phyloP scores from a whole-genome alignment of 129 eudicot species.

The Arctium lappa region DNA sequence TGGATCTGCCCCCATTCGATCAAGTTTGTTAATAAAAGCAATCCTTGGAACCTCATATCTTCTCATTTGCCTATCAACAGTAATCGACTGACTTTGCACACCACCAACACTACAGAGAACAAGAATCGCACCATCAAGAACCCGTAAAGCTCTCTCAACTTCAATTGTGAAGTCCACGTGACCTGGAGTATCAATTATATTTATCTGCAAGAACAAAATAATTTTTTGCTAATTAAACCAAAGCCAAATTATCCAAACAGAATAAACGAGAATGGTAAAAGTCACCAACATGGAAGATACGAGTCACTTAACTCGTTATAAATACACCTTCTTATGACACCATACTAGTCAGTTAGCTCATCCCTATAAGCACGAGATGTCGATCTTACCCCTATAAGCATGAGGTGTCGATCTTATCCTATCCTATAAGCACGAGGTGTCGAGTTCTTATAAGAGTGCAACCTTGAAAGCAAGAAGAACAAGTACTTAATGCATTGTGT shows the following conservation, averaged over 20 bases:
- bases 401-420: no score
- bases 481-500: no score
- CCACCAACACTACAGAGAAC: conserved; percentile 99
- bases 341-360: no score
- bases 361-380: no score
- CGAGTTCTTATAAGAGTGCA: no score
- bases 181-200: conserved; percentile 96
- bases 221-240: conserved; percentile 3
- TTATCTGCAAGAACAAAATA: conserved; percentile 54
- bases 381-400: no score
- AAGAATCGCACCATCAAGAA: conserved; percentile 98
- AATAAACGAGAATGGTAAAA: neutral
- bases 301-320: neutral
- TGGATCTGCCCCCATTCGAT: conserved; percentile 99
- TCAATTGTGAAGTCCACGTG: conserved; percentile 99
- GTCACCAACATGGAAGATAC: neutral
- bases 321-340: neutral
- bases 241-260: neutral
- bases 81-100: conserved; percentile 98
- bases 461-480: no score
- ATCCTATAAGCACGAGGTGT: no score
- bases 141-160: conserved; percentile 98
- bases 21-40: conserved; percentile 96
- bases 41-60: conserved; percentile 93
- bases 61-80: conserved; percentile 99